A percentile compares a stretch with the other conserved stretches of the same genome.
These are phyloP conservation scores for Kazachstania kunashirensis DNA, from an alignment of 805 yeast species.

Conservation along the genomic window DNA sequence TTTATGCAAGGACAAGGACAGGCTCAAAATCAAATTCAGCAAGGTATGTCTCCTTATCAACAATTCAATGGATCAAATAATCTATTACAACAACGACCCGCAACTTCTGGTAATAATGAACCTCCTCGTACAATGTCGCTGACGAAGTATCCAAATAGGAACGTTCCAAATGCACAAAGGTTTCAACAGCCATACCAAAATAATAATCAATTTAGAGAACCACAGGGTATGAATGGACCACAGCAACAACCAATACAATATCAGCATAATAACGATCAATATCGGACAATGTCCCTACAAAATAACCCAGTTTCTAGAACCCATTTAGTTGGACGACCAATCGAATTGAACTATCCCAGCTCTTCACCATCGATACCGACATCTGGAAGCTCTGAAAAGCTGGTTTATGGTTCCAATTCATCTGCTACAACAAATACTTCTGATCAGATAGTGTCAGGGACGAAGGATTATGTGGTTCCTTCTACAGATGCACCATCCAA, in stretches of 20 bases:
- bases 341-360: not conserved
- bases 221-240: not conserved
- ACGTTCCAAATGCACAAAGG: not conserved
- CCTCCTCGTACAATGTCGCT: conserved; percentile 7
- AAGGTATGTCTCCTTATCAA: conserved; percentile 1
- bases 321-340: not conserved
- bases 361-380: not conserved
- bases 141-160: conserved; percentile 1
- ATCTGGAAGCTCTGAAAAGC: not conserved
- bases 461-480: conserved; percentile 7
- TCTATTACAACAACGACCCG: not conserved
- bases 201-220: not conserved
- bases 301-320: not conserved
- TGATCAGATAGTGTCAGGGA: conserved; percentile 5
- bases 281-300: conserved; percentile 1
- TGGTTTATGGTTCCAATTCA: not conserved
- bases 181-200: not conserved
- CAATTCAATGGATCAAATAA: not conserved
- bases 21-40: not conserved
- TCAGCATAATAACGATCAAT: not conserved
- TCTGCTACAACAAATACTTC: not conserved
- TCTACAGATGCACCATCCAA: conserved; percentile 2
- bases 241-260: not conserved
- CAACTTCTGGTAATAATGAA: not conserved
- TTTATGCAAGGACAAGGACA: not conserved